These are phyloP conservation scores for Podaxis sp. DNA, from an alignment of 768 basidiomycete genomes.

Conservation along the genomic window DNA sequence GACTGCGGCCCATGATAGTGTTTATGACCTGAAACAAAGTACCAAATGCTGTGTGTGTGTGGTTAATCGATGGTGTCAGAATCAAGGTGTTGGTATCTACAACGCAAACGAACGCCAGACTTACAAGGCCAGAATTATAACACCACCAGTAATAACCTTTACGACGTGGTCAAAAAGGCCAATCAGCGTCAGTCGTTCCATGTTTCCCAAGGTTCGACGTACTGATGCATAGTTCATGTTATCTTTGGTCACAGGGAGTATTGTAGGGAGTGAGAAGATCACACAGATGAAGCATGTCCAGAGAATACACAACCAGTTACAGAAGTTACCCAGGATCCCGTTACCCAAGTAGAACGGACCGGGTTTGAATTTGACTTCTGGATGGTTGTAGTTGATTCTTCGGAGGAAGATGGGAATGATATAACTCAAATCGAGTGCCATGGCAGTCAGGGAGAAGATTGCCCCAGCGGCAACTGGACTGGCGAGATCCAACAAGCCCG, in stretches of 20 bases:
- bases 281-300: constrained; percentile 70
- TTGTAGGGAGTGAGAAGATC: constrained; percentile 70
- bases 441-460: constrained; percentile 78
- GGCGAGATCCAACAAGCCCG: constrained; percentile 72
- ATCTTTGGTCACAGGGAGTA: constrained; percentile 58
- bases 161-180: neutral
- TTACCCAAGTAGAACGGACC: constrained; percentile 85
- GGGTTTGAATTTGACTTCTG: constrained; percentile 79
- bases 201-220: constrained; percentile 13
- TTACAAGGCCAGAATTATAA: constrained; percentile 49
- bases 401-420: constrained; percentile 80
- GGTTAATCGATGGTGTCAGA: constrained; percentile 6
- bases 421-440: constrained; percentile 75
- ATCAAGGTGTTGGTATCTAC: neutral
- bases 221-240: constrained; percentile 86
- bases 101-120: constrained; percentile 17
- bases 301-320: constrained; percentile 59
- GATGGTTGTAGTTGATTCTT: constrained; percentile 63
- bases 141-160: constrained; percentile 48
- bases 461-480: constrained; percentile 74
- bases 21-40: constrained; percentile 44
- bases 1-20: constrained; percentile 59
- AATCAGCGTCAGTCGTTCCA: neutral
- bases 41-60: constrained; percentile 41
- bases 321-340: constrained; percentile 55